These are phyloP conservation scores for Kazachstania kunashirensis DNA, from an alignment of 805 yeast genomes.

Conservation along the genomic window DNA sequence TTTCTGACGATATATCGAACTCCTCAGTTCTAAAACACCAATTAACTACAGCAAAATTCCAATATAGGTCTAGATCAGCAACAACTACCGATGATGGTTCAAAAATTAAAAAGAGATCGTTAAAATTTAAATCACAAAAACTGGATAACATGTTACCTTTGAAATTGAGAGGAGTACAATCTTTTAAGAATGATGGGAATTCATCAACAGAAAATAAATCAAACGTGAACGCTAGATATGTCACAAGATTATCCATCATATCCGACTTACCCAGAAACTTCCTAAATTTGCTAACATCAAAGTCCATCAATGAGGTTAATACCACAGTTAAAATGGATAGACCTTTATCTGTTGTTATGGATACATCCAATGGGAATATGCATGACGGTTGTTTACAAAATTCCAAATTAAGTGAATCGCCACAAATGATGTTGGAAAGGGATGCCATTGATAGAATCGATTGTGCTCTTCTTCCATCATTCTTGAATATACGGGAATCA, in stretches of 20 bases:
- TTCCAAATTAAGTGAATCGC: conserved; percentile 2
- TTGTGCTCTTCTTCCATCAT: conserved; percentile 26
- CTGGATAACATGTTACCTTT: conserved; percentile 2
- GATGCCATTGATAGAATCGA: conserved; percentile 25
- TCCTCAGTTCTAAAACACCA: conserved; percentile 24
- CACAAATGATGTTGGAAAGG: conserved; percentile 19
- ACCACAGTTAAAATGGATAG: conserved; percentile 1
- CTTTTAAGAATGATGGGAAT: background rate
- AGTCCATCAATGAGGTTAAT: conserved; percentile 2
- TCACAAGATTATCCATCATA: conserved; percentile 25
- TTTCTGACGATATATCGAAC: conserved; percentile 15
- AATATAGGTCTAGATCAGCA: background rate
- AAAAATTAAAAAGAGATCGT: background rate
- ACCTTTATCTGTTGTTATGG: conserved; percentile 5
- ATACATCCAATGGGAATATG: background rate
- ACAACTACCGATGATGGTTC: background rate
- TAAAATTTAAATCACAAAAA: conserved; percentile 1
- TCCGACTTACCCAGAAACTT: conserved; percentile 24
- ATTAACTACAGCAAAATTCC: conserved; percentile 5
- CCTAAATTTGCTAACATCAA: conserved; percentile 8
- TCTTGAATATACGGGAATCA: conserved; percentile 4
- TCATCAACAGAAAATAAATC: background rate
- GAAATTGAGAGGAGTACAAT: background rate
- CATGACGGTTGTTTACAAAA: background rate
- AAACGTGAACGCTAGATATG: conserved; percentile 9